These are phyloP conservation scores for Corymbia citriodora DNA, from an alignment of 441 rosid genomes.

Conservation along the genomic window DNA sequence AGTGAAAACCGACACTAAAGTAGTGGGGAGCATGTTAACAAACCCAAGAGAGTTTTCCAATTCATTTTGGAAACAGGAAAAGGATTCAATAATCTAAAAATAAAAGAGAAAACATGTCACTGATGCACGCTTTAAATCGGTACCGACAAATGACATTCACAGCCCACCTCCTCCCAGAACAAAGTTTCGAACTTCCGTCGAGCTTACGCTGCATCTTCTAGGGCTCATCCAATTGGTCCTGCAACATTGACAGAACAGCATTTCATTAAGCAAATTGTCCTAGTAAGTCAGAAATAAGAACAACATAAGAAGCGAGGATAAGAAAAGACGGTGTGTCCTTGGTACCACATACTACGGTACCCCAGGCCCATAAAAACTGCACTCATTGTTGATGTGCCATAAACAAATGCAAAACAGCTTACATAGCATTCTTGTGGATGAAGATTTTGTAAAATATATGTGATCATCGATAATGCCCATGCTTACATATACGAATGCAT, in stretches of 20 bases:
- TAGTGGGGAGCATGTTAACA: not conserved
- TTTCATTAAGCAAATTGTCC: not conserved
- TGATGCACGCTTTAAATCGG: conserved; percentile 22
- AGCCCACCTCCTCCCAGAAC: conserved; percentile 61
- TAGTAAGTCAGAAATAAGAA: not conserved
- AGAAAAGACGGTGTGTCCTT: not conserved
- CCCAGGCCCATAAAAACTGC: not conserved
- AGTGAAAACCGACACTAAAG: not conserved
- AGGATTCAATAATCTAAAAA: conserved; percentile 13
- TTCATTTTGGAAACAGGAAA: not conserved
- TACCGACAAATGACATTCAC: conserved; percentile 54
- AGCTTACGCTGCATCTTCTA: conserved; percentile 20
- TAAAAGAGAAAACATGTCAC: conserved; percentile 17
- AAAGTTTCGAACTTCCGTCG: conserved; percentile 21
- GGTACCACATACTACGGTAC: not conserved
- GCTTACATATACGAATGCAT: not conserved
- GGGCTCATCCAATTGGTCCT: conserved; percentile 82
- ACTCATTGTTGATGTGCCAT: not conserved
- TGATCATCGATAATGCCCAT: not conserved
- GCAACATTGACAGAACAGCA: conserved; percentile 7
- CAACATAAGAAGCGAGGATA: not conserved
- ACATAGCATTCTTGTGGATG: not conserved
- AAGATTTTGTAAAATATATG: not conserved
- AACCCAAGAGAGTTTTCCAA: not conserved
- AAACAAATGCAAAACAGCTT: not conserved